A percentile compares a stretch with the other conserved stretches of the same genome.
Conservation (phyloP, 208 protist species). For the Acanthamoeba sp. region DNA sequence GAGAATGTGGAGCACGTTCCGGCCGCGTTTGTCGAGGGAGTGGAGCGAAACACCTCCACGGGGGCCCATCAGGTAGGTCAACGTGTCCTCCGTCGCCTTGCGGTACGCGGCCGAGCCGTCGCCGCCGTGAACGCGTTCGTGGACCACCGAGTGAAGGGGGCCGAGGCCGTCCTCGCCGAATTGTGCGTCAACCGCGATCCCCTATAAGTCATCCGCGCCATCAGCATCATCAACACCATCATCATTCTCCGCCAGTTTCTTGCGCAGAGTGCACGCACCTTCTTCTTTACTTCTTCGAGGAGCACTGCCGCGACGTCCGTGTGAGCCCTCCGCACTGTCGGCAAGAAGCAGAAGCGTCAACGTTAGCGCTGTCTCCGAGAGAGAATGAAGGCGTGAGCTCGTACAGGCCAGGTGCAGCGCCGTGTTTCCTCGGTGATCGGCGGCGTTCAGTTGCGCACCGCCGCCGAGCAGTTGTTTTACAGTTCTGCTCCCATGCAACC, state of each 20-base stretch:
- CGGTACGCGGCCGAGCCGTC: background rate
- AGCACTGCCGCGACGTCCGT: background rate
- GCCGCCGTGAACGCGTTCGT: background rate
- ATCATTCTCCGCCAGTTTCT: too few species aligned
- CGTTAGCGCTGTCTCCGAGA: too few species aligned
- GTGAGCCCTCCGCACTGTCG: conserved; percentile 12
- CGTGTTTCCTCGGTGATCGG: background rate
- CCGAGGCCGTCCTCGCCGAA: conserved; percentile 13
- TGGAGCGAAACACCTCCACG: conserved; percentile 1
- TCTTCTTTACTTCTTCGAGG: conserved; percentile 30
- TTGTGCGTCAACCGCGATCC: background rate
- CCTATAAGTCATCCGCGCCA: background rate
- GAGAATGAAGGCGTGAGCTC: background rate
- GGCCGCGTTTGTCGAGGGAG: conserved; percentile 31
- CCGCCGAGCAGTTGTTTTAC: conserved; percentile 15
- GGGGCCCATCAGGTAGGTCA: background rate
- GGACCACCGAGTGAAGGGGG: conserved; percentile 16
- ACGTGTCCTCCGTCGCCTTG: conserved; percentile 11
- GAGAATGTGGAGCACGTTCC: conserved; percentile 39
- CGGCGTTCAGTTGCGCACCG: background rate
- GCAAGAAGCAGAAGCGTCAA: too few species aligned
- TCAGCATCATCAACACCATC: too few species aligned
- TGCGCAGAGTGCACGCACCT: background rate
- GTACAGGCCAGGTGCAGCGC: conserved; percentile 26
- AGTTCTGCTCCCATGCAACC: background rate